Evolutionary conservation across 768 basidiomycete species (phyloP).

Genomic region (Dentipellis fragilis): DNA sequence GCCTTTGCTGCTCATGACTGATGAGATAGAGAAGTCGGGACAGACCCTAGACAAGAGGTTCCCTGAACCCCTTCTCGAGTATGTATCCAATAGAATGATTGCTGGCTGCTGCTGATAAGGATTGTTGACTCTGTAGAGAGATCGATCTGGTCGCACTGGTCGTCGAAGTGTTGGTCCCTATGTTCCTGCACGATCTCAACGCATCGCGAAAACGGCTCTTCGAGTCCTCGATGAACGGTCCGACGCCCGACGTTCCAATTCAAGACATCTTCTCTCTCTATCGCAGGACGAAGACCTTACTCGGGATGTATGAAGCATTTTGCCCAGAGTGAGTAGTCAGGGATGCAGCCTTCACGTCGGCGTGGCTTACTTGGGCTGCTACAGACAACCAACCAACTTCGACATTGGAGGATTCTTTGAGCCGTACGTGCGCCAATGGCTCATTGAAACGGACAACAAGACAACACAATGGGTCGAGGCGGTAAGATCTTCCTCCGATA

Average conservation of each 20-base stretch:
- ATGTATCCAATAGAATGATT: too few species aligned
- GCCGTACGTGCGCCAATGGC: constrained; percentile 81
- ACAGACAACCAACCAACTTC: constrained; percentile 50
- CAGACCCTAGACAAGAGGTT: constrained; percentile 84
- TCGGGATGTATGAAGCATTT: constrained; percentile 79
- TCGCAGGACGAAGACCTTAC: constrained; percentile 59
- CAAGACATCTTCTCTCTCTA: constrained; percentile 88
- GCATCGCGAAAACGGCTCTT: constrained; percentile 63
- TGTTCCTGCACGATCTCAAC: constrained; percentile 57
- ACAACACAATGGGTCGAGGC: constrained; percentile 92
- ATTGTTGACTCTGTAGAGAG: constrained; percentile 29
- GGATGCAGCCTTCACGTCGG: neutral
- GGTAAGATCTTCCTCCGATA: constrained; percentile 34
- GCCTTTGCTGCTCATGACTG: constrained; percentile 74
- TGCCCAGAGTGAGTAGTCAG: constrained; percentile 52
- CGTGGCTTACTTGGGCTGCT: neutral
- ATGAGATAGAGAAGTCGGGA: constrained; percentile 80
- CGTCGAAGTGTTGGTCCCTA: constrained; percentile 58
- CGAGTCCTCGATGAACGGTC: constrained; percentile 78
- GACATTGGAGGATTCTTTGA: constrained; percentile 75
- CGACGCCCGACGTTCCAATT: constrained; percentile 80
- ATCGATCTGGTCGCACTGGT: constrained; percentile 70
- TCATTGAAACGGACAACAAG: constrained; percentile 80
- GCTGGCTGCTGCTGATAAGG: neutral
- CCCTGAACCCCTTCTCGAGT: constrained; percentile 76